These are phyloP conservation scores for Thielaviopsis populi DNA, from an alignment of 2,329 filamentous ascomycete genomes.

Conservation along the genomic window DNA sequence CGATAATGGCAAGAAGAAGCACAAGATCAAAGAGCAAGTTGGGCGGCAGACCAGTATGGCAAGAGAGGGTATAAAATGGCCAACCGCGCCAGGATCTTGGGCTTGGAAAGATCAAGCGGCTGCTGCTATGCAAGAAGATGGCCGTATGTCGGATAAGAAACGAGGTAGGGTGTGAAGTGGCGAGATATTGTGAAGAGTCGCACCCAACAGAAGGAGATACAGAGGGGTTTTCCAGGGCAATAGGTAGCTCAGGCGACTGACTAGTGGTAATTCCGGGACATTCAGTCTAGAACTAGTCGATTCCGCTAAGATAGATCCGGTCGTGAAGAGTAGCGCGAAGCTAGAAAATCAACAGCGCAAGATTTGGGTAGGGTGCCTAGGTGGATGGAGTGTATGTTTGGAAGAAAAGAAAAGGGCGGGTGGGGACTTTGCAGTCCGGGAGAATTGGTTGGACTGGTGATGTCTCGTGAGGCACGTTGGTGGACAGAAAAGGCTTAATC, in stretches of 20 bases:
- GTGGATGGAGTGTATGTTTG: neutral
- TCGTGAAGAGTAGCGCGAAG: constrained; percentile 11
- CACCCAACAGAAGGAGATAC: neutral
- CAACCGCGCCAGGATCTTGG: constrained; percentile 11
- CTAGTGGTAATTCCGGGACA: constrained; percentile 10
- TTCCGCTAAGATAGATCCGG: constrained; percentile 1
- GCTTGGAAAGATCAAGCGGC: neutral
- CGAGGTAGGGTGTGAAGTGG: neutral
- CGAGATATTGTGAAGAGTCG: neutral
- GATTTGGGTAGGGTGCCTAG: neutral
- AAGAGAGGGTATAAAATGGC: constrained; percentile 1
- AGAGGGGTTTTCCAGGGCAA: neutral
- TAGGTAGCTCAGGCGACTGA: constrained; percentile 1
- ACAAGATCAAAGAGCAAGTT: neutral
- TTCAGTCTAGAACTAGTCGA: constrained; percentile 12
- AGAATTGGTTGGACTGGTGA: no score
- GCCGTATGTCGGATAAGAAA: neutral
- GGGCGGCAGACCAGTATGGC: constrained; percentile 11
- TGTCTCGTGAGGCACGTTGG: neutral
- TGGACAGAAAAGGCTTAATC: neutral
- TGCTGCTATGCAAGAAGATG: neutral
- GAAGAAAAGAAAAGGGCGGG: no score
- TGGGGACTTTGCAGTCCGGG: no score
- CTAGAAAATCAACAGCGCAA: constrained; percentile 8
- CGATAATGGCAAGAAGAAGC: constrained; percentile 18